A percentile compares a stretch with the other conserved stretches of the same genome.
Conservation (phyloP, 805 yeast genomes). For the Jamesozyma spencerorum region DNA sequence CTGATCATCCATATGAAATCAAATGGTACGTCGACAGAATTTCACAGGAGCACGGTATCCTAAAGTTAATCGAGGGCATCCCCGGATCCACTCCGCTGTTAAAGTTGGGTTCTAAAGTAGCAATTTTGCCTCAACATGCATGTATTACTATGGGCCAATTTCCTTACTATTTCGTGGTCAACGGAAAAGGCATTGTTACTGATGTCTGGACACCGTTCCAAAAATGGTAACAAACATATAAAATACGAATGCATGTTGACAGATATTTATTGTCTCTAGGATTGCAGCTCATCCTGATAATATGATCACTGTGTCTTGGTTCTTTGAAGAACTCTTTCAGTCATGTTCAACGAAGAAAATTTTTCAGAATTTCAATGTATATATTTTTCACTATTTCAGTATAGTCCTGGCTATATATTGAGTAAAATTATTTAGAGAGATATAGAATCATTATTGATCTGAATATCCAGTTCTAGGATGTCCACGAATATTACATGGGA, state of each 20-base stretch:
- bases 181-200: slow-evolving; percentile 38
- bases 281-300: no score
- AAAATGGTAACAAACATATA: slow-evolving; percentile 32
- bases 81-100: slow-evolving; percentile 15
- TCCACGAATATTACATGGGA: slow-evolving; percentile 15
- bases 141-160: slow-evolving; percentile 63
- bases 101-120: slow-evolving; percentile 41
- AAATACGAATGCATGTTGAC: not conserved
- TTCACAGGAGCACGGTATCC: slow-evolving; percentile 74
- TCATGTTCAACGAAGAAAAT: slow-evolving; percentile 8
- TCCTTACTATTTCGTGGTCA: slow-evolving; percentile 48
- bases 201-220: slow-evolving; percentile 62
- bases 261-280: no score
- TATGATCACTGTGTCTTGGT: no score
- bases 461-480: slow-evolving; percentile 1
- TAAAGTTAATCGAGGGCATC: slow-evolving; percentile 36
- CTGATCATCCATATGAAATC: slow-evolving; percentile 36
- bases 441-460: no score
- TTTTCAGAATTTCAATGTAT: slow-evolving; percentile 1
- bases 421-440: not conserved
- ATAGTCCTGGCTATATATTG: not conserved
- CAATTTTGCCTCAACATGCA: slow-evolving; percentile 58
- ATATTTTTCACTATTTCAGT: not conserved
- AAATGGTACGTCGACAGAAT: slow-evolving; percentile 57
- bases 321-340: no score